A percentile compares a stretch with the other conserved stretches of the same genome.
Evolutionary conservation across 2,329 filamentous ascomycete species (phyloP).

Genomic region (Phyllosticta citrichinensis): DNA sequence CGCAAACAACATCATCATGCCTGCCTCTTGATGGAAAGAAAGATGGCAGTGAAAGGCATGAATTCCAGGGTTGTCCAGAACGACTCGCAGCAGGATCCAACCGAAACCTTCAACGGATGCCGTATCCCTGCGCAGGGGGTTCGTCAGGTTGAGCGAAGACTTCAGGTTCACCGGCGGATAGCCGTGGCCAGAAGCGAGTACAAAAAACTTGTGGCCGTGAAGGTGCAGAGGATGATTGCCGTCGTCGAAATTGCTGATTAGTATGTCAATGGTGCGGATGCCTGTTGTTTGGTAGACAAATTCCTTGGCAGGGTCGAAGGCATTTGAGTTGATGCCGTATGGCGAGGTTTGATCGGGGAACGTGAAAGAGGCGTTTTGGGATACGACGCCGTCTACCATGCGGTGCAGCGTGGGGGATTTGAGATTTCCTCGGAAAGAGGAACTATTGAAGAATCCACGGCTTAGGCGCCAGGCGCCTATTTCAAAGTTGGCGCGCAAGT

Average conservation of each 20-base stretch:
- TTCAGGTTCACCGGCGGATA: conserved; percentile 18
- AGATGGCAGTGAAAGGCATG: conserved; percentile 66
- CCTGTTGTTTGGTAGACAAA: conserved; percentile 28
- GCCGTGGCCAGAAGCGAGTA: conserved; percentile 34
- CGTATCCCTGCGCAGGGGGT: conserved; percentile 56
- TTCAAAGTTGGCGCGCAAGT: conserved; percentile 48
- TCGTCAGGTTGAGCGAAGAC: conserved; percentile 22
- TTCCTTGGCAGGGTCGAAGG: conserved; percentile 20
- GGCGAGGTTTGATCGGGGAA: not conserved
- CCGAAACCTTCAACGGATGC: conserved; percentile 55
- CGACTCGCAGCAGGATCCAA: conserved; percentile 51
- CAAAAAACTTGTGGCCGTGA: conserved; percentile 56
- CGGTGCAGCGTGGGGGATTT: conserved; percentile 42
- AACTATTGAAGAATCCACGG: conserved; percentile 49
- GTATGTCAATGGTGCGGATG: conserved; percentile 26
- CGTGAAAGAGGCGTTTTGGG: conserved; percentile 19
- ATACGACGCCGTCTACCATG: conserved; percentile 36
- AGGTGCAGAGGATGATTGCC: conserved; percentile 41
- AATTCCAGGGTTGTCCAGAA: conserved; percentile 54
- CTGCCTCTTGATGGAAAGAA: conserved; percentile 43
- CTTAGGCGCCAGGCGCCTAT: conserved; percentile 50
- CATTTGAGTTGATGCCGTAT: conserved; percentile 16
- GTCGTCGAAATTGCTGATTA: conserved; percentile 26
- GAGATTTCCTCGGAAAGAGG: conserved; percentile 42
- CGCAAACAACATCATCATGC: conserved; percentile 47